phyloP scores from a whole-genome alignment of 352 stramenopile species.

The Phytophthora uliginosa region DNA sequence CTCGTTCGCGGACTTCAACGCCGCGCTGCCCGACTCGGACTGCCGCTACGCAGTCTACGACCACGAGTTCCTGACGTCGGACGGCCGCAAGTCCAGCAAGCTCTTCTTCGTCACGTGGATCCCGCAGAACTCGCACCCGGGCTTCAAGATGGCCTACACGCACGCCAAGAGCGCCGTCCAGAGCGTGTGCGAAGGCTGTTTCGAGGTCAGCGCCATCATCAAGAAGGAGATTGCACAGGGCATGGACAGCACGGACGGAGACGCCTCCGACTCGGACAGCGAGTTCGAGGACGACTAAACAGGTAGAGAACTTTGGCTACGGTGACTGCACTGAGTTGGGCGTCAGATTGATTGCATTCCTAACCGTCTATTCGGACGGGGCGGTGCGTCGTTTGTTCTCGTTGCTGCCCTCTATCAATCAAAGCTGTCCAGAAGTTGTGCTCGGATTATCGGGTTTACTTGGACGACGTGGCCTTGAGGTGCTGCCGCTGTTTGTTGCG shows the following conservation, averaged over 20 bases:
- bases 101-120: slow-evolving; percentile 92
- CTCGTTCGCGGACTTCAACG: slow-evolving; percentile 65
- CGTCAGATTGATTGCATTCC: slow-evolving; percentile 11
- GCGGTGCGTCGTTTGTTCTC: no score
- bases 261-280: slow-evolving; percentile 86
- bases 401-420: background rate
- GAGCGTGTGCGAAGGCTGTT: slow-evolving; percentile 78
- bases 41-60: slow-evolving; percentile 92
- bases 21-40: slow-evolving; percentile 79
- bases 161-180: slow-evolving; percentile 89
- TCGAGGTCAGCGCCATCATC: slow-evolving; percentile 81
- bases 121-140: slow-evolving; percentile 83
- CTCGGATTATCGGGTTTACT: slow-evolving; percentile 20
- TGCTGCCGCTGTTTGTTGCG: slow-evolving; percentile 79
- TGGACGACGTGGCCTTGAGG: slow-evolving; percentile 40
- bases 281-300: slow-evolving; percentile 83
- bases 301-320: background rate
- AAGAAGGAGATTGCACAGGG: slow-evolving; percentile 80
- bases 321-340: no score
- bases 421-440: background rate
- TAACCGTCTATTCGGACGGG: background rate
- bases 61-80: slow-evolving; percentile 78
- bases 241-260: slow-evolving; percentile 65
- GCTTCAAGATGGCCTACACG: slow-evolving; percentile 91
- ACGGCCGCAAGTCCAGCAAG: slow-evolving; percentile 90